Conservation (phyloP, 208 protist genomes). For the Crithidia bombi region DNA sequence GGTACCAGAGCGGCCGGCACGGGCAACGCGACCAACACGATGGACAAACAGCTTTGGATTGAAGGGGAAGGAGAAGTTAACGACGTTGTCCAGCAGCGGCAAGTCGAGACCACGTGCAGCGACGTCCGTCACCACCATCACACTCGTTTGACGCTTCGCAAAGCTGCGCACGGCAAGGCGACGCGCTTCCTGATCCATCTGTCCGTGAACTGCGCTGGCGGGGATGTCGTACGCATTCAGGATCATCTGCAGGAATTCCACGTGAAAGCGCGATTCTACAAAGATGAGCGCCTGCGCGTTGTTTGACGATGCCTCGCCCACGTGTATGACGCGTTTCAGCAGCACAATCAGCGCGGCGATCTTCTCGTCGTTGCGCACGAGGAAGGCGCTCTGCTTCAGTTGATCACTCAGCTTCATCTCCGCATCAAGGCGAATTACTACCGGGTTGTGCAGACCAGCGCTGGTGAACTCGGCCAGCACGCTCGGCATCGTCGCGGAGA, state of each 20-base stretch:
- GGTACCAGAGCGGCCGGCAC: slow-evolving; percentile 96
- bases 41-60: slow-evolving; percentile 98
- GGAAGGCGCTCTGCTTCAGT: slow-evolving; percentile 94
- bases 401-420: slow-evolving; percentile 97
- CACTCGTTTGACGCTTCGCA: slow-evolving; percentile 70
- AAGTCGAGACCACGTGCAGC: slow-evolving; percentile 99
- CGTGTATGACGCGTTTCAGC: slow-evolving; percentile 85
- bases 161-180: slow-evolving; percentile 96
- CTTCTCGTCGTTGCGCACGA: slow-evolving; percentile 96
- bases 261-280: slow-evolving; percentile 96
- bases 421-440: slow-evolving; percentile 97
- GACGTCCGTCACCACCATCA: slow-evolving; percentile 99
- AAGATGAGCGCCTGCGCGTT: slow-evolving; percentile 97
- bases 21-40: slow-evolving; percentile 98
- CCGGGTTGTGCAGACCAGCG: slow-evolving; percentile 96
- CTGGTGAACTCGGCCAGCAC: slow-evolving; percentile 98
- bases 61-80: slow-evolving; percentile 99
- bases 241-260: slow-evolving; percentile 96
- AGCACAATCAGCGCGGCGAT: slow-evolving; percentile 94
- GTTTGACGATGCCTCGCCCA: slow-evolving; percentile 45
- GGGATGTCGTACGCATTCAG: slow-evolving; percentile 82
- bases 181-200: slow-evolving; percentile 97
- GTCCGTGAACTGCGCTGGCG: slow-evolving; percentile 93
- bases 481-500: slow-evolving; percentile 98
- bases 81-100: slow-evolving; percentile 98